Evolutionary conservation across 2,329 filamentous ascomycete species (phyloP).

Genomic region (Ceratocystis alfenasii): DNA sequence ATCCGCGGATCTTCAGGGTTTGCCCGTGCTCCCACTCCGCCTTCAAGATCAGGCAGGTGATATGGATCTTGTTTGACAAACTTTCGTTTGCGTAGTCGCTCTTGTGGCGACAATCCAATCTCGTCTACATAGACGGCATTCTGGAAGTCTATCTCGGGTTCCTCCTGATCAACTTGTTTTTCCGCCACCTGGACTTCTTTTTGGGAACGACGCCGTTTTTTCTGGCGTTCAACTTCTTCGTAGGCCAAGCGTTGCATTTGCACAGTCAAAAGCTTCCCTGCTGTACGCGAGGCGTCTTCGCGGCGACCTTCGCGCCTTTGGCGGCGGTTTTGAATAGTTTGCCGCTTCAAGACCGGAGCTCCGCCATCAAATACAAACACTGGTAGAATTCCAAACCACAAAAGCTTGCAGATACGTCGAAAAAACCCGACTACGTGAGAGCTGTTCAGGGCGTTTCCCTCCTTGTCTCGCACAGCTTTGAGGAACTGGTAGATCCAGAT

Average conservation of each 20-base stretch:
- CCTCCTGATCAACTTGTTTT: constrained; percentile 33
- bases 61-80: constrained; percentile 93
- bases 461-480: constrained; percentile 96
- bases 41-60: constrained; percentile 77
- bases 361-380: constrained; percentile 98
- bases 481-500: constrained; percentile 99
- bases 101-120: constrained; percentile 63
- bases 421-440: constrained; percentile 97
- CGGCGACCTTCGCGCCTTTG: constrained; percentile 71
- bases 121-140: constrained; percentile 87
- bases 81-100: constrained; percentile 59
- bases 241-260: constrained; percentile 89
- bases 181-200: constrained; percentile 34
- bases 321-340: constrained; percentile 73
- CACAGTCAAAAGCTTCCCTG: constrained; percentile 78
- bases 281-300: constrained; percentile 86
- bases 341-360: constrained; percentile 77
- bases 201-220: constrained; percentile 25
- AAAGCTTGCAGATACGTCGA: constrained; percentile 89
- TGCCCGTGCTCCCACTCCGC: constrained; percentile 72
- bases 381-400: constrained; percentile 91
- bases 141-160: constrained; percentile 49
- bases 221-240: constrained; percentile 60
- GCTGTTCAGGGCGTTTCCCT: constrained; percentile 91
- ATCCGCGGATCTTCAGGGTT: constrained; percentile 85